Evolutionary conservation across 2,329 filamentous ascomycete species (phyloP), one percentile per base, ranked within the genome.

Genomic region (Tolypocladium capitatum): DNA sequence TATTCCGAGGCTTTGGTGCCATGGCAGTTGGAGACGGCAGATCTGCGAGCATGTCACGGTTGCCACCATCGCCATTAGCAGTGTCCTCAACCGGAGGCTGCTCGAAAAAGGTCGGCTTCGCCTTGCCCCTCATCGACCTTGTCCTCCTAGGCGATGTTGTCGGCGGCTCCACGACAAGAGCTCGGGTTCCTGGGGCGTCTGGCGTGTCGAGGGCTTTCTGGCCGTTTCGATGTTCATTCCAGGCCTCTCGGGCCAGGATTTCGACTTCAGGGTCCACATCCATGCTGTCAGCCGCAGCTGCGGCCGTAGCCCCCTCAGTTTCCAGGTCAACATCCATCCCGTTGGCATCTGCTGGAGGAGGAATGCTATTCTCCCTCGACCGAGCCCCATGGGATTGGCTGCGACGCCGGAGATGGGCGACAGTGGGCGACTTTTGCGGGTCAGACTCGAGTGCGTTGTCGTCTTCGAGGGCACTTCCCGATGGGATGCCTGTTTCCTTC

Each of bases 41-140:
- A 8, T 61, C 57, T 14, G 46, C 53, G 24, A 56, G 44, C 5
- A 36, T 52, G n/a, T 53, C 48, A 3, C 41, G 32, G 21, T 53
- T 46, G 35, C 21, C 52, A 20, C 51, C 56, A 5, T 57, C 55
- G 9, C 52, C 49, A 27, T 56, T 51, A 20, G 49, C 38, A 14
- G 47, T 43, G 6, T 55, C 56, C 0, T 52, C 53, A 5, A 53
- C 51, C 10, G 57, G 51, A 2, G 60, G 57, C 46, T 65, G 59
- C 38, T 66, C 63, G 52, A 69, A 71, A 48, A 65, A 72, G 18
- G 69, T 71, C 10, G 70, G 68, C 55, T 76, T 76, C 43, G 68
- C 63, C 59, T 71, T 75, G 60, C 71, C 74, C 40, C 64, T 60
- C 31, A 65, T 65, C 32, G 68, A 61, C 27, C 64, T 60, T 35